A percentile compares a stretch with the other conserved stretches of the same genome.
These are phyloP conservation scores for Puccinia novopanici DNA, from an alignment of 1,284 basidiomycete species.

Conservation along the genomic window DNA sequence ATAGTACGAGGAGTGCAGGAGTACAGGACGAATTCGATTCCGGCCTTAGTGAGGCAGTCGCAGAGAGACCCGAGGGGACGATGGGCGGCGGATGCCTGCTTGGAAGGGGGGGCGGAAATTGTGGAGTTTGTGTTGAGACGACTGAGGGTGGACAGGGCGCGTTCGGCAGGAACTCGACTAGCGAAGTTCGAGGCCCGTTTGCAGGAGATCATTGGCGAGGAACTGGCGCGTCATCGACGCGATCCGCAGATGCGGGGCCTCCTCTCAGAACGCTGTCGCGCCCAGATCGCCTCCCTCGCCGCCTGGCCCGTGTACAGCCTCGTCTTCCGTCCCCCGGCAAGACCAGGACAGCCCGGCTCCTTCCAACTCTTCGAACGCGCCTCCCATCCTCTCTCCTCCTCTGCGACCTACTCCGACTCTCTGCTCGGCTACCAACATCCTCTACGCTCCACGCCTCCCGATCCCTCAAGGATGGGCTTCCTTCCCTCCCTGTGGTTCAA, in stretches of 20 bases:
- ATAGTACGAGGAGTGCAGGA: background rate
- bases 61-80: background rate
- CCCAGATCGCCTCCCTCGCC: background rate
- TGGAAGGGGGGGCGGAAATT: constrained; percentile 4
- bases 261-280: background rate
- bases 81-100: constrained; percentile 21
- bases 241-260: no score
- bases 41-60: background rate
- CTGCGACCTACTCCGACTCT: background rate
- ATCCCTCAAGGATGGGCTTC: no score
- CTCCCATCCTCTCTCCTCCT: no score
- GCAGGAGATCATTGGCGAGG: background rate
- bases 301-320: background rate
- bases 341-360: background rate
- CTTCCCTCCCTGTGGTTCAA: no score
- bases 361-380: background rate
- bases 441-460: no score
- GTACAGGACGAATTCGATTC: constrained; percentile 7
- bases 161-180: background rate
- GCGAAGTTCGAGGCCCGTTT: background rate
- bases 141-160: background rate
- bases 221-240: background rate
- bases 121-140: background rate
- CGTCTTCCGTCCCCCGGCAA: background rate
- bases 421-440: no score